Percentiles rank a stretch among this genome's conserved stretches.
These are phyloP conservation scores for Apiospora rasikravindrae DNA, from an alignment of 2,329 filamentous ascomycete genomes.

Conservation along the genomic window DNA sequence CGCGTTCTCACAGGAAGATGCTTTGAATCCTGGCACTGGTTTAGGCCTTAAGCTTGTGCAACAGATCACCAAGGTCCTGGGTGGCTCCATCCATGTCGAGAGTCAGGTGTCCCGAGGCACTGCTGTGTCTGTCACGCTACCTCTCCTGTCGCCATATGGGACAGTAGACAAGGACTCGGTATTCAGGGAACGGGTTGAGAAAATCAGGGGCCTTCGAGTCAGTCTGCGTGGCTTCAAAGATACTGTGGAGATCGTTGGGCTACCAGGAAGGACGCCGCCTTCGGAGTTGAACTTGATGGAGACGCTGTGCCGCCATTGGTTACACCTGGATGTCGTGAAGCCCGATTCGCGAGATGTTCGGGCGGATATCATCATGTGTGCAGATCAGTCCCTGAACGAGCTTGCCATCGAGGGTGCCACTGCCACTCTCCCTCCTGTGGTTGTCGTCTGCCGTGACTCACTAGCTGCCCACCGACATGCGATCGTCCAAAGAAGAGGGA, in stretches of 20 bases:
- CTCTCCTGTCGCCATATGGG: slow-evolving; percentile 29
- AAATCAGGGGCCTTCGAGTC: slow-evolving; percentile 35
- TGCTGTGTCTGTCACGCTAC: slow-evolving; percentile 40
- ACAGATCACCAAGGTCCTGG: slow-evolving; percentile 29
- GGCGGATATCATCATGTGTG: slow-evolving; percentile 34
- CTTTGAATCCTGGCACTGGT: slow-evolving; percentile 59
- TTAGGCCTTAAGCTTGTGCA: slow-evolving; percentile 64
- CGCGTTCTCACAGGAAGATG: slow-evolving; percentile 65
- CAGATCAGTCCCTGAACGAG: slow-evolving; percentile 28
- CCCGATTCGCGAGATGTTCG: slow-evolving; percentile 16
- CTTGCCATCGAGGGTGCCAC: slow-evolving; percentile 21
- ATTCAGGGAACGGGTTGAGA: slow-evolving; percentile 31
- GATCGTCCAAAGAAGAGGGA: slow-evolving; percentile 24
- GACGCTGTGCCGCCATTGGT: slow-evolving; percentile 41
- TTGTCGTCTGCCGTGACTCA: slow-evolving; percentile 42
- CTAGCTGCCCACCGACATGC: slow-evolving; percentile 35
- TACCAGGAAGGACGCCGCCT: slow-evolving; percentile 8
- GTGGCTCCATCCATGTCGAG: slow-evolving; percentile 28
- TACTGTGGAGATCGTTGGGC: background rate
- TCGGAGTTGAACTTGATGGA: slow-evolving; percentile 29
- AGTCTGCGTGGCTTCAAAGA: slow-evolving; percentile 31
- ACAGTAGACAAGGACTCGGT: slow-evolving; percentile 31
- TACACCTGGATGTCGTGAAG: slow-evolving; percentile 36
- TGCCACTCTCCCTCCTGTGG: slow-evolving; percentile 31
- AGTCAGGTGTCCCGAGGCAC: slow-evolving; percentile 36